Conservation (phyloP, 176 grass and related monocot species). For the Ampelocalamus luodianensis region DNA sequence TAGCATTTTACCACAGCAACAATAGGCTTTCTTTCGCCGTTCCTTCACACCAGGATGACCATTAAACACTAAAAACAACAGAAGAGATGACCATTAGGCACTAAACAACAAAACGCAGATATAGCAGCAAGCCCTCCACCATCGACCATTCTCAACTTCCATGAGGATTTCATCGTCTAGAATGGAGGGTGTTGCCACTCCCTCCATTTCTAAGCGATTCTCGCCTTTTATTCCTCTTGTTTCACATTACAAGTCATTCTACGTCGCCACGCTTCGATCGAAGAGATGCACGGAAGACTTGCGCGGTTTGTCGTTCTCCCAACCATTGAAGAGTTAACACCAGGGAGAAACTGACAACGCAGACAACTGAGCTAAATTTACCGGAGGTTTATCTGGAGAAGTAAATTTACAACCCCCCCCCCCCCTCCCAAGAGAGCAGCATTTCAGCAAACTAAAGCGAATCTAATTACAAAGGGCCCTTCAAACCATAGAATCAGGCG, state of each 20-base stretch:
- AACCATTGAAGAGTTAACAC: no score
- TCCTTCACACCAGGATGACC: neutral
- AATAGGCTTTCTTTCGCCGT: neutral
- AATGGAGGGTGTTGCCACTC: neutral
- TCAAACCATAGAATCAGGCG: constrained; percentile 22
- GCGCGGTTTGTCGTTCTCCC: neutral
- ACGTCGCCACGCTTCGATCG: neutral
- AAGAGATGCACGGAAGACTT: neutral
- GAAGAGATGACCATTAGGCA: no score
- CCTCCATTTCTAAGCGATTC: neutral
- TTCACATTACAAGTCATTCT: neutral
- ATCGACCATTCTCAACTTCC: neutral
- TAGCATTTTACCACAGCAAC: neutral
- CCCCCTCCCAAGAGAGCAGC: neutral
- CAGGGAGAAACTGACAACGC: neutral
- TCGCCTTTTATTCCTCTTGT: neutral
- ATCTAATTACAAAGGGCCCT: constrained; percentile 46
- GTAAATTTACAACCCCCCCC: constrained; percentile 20
- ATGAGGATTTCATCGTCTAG: neutral
- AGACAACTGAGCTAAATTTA: neutral
- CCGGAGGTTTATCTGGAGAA: neutral
- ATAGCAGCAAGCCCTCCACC: no score
- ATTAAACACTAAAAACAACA: no score
- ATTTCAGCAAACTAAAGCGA: constrained; percentile 31
- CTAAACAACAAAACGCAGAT: constrained; percentile 5